Evolutionary conservation across 768 basidiomycete species (phyloP).

Genomic region (Pulveroboletus sp.): DNA sequence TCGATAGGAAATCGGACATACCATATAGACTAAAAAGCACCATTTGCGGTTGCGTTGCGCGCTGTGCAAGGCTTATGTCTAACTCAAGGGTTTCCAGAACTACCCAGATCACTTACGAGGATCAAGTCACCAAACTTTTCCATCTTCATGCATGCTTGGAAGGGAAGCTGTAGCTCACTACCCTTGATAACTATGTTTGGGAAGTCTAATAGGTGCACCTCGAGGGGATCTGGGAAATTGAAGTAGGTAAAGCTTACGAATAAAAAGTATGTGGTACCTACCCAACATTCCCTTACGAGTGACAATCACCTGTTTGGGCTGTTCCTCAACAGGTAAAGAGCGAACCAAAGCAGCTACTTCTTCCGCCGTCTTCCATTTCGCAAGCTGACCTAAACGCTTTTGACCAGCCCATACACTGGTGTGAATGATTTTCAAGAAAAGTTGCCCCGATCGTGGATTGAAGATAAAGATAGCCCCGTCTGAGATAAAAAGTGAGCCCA

Average conservation of each 20-base stretch:
- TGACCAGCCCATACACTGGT: slow-evolving; percentile 99
- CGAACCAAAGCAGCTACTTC: slow-evolving; percentile 98
- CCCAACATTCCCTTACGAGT: slow-evolving; percentile 99
- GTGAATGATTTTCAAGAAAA: slow-evolving; percentile 99
- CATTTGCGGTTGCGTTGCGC: slow-evolving; percentile 99
- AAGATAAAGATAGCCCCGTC: slow-evolving; percentile 98
- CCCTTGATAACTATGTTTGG: slow-evolving; percentile 99
- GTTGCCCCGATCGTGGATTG: slow-evolving; percentile 96
- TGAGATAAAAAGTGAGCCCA: slow-evolving; percentile 21
- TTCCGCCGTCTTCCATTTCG: slow-evolving; percentile 99
- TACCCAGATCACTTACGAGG: slow-evolving; percentile 42
- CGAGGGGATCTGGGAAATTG: slow-evolving; percentile 65
- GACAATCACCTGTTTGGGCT: slow-evolving; percentile 99
- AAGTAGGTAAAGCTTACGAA: slow-evolving; percentile 2
- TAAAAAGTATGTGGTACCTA: slow-evolving; percentile 27
- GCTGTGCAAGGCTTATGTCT: slow-evolving; percentile 36
- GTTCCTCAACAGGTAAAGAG: slow-evolving; percentile 98
- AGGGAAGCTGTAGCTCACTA: slow-evolving; percentile 93
- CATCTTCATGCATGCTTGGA: slow-evolving; percentile 99
- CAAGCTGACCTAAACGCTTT: slow-evolving; percentile 98
- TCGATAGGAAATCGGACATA: slow-evolving; percentile 24
- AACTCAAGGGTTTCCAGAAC: not conserved
- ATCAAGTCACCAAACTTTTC: slow-evolving; percentile 99
- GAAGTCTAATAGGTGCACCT: slow-evolving; percentile 99
- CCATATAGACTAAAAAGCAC: slow-evolving; percentile 96